Conservation (phyloP, 192 early-diverging fungal species). For the Backusella westeae region DNA sequence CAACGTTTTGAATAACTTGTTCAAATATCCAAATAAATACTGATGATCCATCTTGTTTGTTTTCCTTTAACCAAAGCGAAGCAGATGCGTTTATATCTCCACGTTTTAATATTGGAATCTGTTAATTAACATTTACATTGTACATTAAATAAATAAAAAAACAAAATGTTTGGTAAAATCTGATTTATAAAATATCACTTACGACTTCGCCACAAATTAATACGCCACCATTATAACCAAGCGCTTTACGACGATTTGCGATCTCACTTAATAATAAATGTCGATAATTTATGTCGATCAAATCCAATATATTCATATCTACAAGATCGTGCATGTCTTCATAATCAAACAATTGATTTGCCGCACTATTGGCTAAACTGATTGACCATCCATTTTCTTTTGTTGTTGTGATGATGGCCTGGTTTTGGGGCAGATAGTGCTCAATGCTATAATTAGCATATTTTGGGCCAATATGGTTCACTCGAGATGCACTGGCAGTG, state of each 20-base stretch:
- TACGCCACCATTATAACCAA: slow-evolving; percentile 13
- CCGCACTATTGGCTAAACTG: slow-evolving; percentile 51
- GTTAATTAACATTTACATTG: neutral
- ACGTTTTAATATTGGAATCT: slow-evolving; percentile 58
- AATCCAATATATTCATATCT: slow-evolving; percentile 14
- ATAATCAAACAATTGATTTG: slow-evolving; percentile 22
- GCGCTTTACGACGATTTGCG: neutral
- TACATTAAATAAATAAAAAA: neutral
- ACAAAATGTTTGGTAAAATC: neutral
- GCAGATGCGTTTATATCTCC: slow-evolving; percentile 51
- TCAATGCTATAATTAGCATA: neutral
- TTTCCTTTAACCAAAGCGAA: slow-evolving; percentile 61
- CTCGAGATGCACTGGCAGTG: neutral
- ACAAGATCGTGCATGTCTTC: neutral
- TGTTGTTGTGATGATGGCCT: slow-evolving; percentile 60
- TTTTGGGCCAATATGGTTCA: neutral
- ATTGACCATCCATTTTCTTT: slow-evolving; percentile 38
- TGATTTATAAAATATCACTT: neutral
- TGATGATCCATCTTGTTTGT: slow-evolving; percentile 41
- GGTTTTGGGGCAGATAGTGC: slow-evolving; percentile 49
- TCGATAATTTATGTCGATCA: slow-evolving; percentile 14
- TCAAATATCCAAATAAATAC: slow-evolving; percentile 66
- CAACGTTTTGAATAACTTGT: slow-evolving; percentile 47
- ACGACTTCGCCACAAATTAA: slow-evolving; percentile 33
- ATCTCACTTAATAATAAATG: slow-evolving; percentile 3